Base-by-base conservation (phyloP, 2,329 filamentous ascomycete species). In the Geoglossum cookeanum region DNA sequence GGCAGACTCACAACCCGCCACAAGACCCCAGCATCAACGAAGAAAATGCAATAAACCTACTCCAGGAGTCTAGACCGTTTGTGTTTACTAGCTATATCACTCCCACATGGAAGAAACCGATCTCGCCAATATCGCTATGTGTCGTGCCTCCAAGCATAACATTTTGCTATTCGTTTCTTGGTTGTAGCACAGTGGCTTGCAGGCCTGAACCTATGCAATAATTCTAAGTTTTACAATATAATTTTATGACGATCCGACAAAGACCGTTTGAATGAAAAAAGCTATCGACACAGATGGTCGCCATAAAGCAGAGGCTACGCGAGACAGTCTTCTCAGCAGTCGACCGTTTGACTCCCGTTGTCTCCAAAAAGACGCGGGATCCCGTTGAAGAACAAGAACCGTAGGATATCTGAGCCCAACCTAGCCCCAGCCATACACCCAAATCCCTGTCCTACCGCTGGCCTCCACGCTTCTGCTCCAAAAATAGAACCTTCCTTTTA, bases 401-500 rank as follows among this genome's bases (percentile, higher is more conserved):
- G 35, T 1, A 3, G 13, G 13, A 13, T 7, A 7, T 52, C 48
- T 13, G 5, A 35, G 48, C 48, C 11, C 2, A 17, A 55, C 29
- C 32, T n/a, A 15, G 17, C 32, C 35, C 29, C 53, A 11, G n/a
- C 4, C 29, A 33, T 33, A 15, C 17, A 13, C 27, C 22, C 4
- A 3, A 13, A 7, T 11, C 3, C 15, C 15, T 5, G 37, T 22
- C 42, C 49, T 53, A 53, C 49, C 49, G 49, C 13, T 35, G 9
- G 17, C 49, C 77, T 69, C 84, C 84, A 68, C 88, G 85, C 69
- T 94, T 96, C 68, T 87, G 82, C 70, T 98, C 92, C 58, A 97
- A 79, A 72, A 98, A 98, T 33, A 98, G 78, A 35, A 98, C 92
- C 74, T 95, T 86, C 75, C 91, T 88, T 70, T 89, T 86, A 57